Conservation (phyloP, 441 rosid genomes). For the Capsella rubella region DNA sequence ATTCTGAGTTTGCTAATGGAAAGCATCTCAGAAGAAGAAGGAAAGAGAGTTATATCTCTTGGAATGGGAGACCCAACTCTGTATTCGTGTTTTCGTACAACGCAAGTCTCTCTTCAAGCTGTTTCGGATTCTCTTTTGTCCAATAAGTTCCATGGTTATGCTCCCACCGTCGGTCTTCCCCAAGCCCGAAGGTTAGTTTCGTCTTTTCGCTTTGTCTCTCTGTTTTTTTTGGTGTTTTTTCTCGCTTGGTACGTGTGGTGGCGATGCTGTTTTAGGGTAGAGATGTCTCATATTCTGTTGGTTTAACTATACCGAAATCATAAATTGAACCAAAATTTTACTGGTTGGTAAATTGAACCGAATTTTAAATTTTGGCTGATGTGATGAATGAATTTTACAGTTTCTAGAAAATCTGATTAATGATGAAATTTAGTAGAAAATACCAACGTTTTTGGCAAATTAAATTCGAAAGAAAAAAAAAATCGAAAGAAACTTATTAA, state of each 20-base stretch:
- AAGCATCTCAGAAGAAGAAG: constrained; percentile 50
- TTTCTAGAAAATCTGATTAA: no score
- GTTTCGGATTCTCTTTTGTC: constrained; percentile 74
- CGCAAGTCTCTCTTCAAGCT: constrained; percentile 66
- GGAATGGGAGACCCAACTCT: constrained; percentile 96
- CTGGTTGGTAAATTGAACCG: background rate
- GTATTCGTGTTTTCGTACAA: constrained; percentile 76
- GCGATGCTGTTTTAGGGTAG: background rate
- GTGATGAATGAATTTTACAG: background rate
- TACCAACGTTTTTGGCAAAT: no score
- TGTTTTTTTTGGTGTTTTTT: background rate
- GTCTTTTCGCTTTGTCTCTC: constrained; percentile 2
- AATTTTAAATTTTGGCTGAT: background rate
- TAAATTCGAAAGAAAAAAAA: no score
- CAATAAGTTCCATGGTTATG: constrained; percentile 82
- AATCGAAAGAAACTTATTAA: no score
- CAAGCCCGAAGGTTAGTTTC: constrained; percentile 73
- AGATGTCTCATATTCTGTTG: constrained; percentile 5
- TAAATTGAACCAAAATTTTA: background rate
- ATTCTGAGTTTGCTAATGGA: constrained; percentile 74
- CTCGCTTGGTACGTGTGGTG: background rate
- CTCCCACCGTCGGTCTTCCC: constrained; percentile 92
- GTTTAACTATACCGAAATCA: background rate
- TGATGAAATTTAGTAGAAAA: no score
- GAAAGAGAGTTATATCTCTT: constrained; percentile 63